Evolutionary conservation across 1,284 basidiomycete genomes (phyloP), one percentile per base, ranked within the genome.

Genomic region (Ceratobasidium sp.): DNA sequence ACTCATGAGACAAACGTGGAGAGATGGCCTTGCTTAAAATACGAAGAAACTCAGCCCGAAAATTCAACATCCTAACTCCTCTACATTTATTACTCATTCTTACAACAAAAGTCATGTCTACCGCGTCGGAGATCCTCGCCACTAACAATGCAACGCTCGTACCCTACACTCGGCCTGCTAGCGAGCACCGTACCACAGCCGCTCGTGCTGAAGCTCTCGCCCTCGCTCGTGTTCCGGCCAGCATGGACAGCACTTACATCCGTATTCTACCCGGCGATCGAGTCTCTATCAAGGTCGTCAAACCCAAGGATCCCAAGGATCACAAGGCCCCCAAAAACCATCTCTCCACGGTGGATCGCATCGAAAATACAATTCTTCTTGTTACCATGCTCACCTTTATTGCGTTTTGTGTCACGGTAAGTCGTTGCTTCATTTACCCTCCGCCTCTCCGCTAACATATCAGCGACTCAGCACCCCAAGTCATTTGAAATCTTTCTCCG

Each of bases 61-160:
- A 10, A 49, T 49, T 9, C 46, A 49, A 49, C 10, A 2, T 49
- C 10, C 46, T 18, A 49, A 18, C 46, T 49, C 18, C 46, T 49
- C 46, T 49, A 49, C 46, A 49, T 18, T 49, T 49, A 10, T 49
- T 49, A 49, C 46, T 49, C 46, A 49, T 49, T 49, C 46, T 55
- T 55, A 23, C 18, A 55, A 55, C 53, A 20, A 23, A 55, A 55
- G n/a, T 33, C 33, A 33, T 55, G 53, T 55, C 53, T 9, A 55
- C 53, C n/a, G 18, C 53, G 53, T 55, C 53, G 18, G 53, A 55
- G 53, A 23, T 55, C n/a, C n/a, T 55, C 53, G 53, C 53, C n/a
- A 55, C 15, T 23, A 20, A 20, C 53, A 55, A n/a, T 23, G n/a
- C n/a, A 23, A 55, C 18, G 53, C 53, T 55, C 53, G 53, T 55